Evolutionary conservation across 352 stramenopile species (phyloP), one percentile per base, ranked within the genome.

Genomic region (Phytophthora foliorum): DNA sequence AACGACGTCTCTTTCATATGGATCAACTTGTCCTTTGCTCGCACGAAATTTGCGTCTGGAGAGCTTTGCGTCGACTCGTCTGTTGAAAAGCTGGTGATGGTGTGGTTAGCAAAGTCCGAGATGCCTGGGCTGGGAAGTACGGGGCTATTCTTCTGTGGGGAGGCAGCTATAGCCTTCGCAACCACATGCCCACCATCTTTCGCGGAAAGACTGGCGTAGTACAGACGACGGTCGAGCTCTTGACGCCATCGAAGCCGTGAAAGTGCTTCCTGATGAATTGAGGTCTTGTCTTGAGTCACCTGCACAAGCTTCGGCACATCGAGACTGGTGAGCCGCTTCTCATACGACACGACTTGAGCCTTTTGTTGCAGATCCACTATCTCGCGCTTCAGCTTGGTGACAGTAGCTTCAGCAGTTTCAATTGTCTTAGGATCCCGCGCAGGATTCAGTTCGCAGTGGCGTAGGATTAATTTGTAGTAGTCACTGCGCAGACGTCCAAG

Each of bases 371-470:
- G 62, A 42, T 92, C 81, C 6, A 87, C 71, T 34, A 92, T 80
- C 36, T 93, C 87, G 21, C 83, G 81, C 39, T 86, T 86, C 51
- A 91, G 73, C 19, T 83, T 86, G 57, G 80, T 72, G 13, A 93
- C 83, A 22, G 72, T 67, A 13, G 65, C 77, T 73, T 95, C 88
- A 5, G 84, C 81, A 45, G 61, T 82, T 55, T 92, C 88, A 49
- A 95, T 93, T 32, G 77, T 84, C n/a, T 92, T 93, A 1, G 86
- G 75, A 36, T 93, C 85, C 8, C 88, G 80, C n/a, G 86, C 86
- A 21, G 86, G 86, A 54, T 91, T 80, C 31, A 92, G 71, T 52
- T 95, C 88, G 63, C 88, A 95, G 60, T 95, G 84, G 2, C 88
- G 82, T 39, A 95, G 41, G 39, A 95, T 91, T 6, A 86, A 56